Evolutionary conservation across 257 asterid species (phyloP).

Genomic region (Solanum medicagineum): DNA sequence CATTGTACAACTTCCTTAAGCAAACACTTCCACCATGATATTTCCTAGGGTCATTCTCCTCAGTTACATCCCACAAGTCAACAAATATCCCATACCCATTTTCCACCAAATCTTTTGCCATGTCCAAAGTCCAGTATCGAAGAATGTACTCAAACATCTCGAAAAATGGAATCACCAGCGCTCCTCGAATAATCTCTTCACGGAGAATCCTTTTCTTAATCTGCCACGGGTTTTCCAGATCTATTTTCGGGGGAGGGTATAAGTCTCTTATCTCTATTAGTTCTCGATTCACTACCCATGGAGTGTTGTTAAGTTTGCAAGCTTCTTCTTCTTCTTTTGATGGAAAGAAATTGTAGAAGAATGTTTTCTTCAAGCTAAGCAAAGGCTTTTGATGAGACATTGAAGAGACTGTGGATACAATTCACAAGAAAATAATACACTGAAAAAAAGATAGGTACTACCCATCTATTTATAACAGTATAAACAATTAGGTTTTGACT

Average conservation of each 20-base stretch:
- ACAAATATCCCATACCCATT: constrained; percentile 15
- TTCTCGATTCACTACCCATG: not conserved
- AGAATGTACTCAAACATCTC: constrained; percentile 22
- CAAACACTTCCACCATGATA: not conserved
- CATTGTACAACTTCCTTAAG: constrained; percentile 19
- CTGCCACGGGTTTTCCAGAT: constrained; percentile 32
- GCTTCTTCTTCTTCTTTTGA: not conserved
- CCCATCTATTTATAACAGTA: no score
- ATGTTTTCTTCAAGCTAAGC: constrained; percentile 19
- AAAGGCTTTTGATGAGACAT: not conserved
- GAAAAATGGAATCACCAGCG: not conserved
- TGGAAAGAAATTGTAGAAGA: constrained; percentile 24
- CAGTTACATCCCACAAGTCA: constrained; percentile 35
- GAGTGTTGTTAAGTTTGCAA: not conserved
- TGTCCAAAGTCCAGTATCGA: not conserved
- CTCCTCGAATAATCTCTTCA: not conserved
- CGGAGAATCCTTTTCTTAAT: constrained; percentile 12
- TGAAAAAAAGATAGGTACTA: no score
- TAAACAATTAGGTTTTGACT: not conserved
- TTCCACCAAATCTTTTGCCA: constrained; percentile 20
- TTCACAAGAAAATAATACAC: no score
- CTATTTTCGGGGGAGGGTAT: constrained; percentile 7
- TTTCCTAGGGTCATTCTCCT: not conserved
- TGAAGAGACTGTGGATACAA: not conserved
- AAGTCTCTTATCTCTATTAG: not conserved